Conservation (phyloP, 2,329 filamentous ascomycete genomes). For the Claviceps africana region DNA sequence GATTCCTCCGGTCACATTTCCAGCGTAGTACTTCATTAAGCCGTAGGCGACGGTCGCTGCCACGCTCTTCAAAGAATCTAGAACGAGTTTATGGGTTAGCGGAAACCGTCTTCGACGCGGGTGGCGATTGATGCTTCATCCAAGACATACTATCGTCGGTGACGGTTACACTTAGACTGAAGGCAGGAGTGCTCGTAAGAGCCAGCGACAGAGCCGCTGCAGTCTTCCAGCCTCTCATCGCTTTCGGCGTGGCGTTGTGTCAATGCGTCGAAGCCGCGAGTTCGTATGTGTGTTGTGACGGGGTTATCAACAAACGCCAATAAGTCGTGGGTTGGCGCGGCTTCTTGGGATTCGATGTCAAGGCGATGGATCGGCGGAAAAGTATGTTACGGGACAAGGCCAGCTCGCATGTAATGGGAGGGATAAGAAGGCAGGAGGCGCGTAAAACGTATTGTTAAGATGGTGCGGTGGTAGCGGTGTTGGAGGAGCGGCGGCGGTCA, state of each 20-base stretch:
- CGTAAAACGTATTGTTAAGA: not conserved
- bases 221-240: conserved; percentile 1
- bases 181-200: conserved; percentile 5
- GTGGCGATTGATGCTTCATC: not conserved
- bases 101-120: not conserved
- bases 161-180: conserved; percentile 19
- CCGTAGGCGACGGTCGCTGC: conserved; percentile 33
- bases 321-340: not conserved
- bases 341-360: not conserved
- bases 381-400: not conserved
- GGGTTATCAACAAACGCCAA: not conserved
- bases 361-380: not conserved
- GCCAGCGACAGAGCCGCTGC: conserved; percentile 6
- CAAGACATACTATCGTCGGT: conserved; percentile 17
- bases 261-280: not conserved
- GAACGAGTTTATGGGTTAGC: not conserved
- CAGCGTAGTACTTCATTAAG: conserved; percentile 36
- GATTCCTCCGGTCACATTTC: conserved; percentile 44
- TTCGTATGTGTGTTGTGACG: not conserved
- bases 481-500: not conserved
- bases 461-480: not conserved
- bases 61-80: conserved; percentile 36
- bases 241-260: not conserved
- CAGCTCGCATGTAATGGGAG: not conserved
- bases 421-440: not conserved